Conservation (phyloP, 129 eudicot genomes). For the Erigeron canadensis region DNA sequence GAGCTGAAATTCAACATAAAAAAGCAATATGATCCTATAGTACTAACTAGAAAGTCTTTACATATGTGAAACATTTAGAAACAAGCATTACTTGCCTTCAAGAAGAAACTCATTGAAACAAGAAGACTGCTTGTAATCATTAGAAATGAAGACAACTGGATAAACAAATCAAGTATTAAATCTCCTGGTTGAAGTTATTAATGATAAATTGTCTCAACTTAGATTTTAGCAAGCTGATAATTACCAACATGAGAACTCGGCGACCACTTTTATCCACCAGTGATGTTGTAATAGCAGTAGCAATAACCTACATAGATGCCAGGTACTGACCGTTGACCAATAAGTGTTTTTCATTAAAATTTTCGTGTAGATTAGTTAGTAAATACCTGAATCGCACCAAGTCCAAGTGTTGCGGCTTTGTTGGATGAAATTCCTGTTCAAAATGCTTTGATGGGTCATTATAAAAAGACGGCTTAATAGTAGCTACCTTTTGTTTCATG, state of each 20-base stretch:
- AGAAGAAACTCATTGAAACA: slow-evolving; percentile 61
- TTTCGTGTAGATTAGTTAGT: neutral
- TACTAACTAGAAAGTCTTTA: too few relatives aligned
- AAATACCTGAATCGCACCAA: slow-evolving; percentile 81
- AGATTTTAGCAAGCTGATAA: neutral
- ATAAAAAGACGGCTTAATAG: neutral
- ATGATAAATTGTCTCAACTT: neutral
- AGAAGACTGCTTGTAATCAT: slow-evolving; percentile 61
- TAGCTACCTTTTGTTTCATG: too few relatives aligned
- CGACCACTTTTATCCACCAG: slow-evolving; percentile 75
- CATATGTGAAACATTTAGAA: neutral
- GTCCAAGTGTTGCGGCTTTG: slow-evolving; percentile 69
- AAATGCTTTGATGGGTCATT: slow-evolving; percentile 6
- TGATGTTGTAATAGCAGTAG: slow-evolving; percentile 63
- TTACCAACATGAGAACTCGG: slow-evolving; percentile 60
- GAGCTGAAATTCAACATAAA: slow-evolving; percentile 33
- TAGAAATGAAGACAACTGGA: slow-evolving; percentile 59
- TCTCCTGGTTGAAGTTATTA: neutral
- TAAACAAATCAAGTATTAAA: neutral
- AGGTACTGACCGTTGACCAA: slow-evolving; percentile 22
- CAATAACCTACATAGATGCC: slow-evolving; percentile 51
- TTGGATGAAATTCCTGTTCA: slow-evolving; percentile 61
- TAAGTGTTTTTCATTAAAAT: neutral
- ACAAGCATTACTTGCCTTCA: slow-evolving; percentile 47
- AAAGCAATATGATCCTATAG: too few relatives aligned